Conservation (phyloP, 106 monocot genomes). For the Chionographis japonica region DNA sequence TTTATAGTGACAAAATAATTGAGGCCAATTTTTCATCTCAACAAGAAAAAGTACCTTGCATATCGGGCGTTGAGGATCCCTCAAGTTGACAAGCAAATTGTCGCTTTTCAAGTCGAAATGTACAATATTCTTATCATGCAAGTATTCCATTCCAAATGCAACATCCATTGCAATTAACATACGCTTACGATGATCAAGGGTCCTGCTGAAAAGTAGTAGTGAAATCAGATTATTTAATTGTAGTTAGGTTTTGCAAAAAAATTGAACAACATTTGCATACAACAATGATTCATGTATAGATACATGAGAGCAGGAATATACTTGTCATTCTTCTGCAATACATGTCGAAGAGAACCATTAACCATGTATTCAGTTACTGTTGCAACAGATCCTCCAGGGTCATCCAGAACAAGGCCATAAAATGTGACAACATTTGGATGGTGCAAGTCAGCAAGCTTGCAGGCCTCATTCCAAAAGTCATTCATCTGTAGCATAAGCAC, state of each 20-base stretch:
- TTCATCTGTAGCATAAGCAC: conserved; percentile 30
- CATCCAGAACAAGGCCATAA: conserved; percentile 74
- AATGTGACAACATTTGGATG: conserved; percentile 80
- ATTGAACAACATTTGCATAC: neutral
- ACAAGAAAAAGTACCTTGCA: conserved; percentile 37
- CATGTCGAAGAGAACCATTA: conserved; percentile 70
- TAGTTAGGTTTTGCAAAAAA: neutral
- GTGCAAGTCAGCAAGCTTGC: conserved; percentile 74
- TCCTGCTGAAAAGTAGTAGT: conserved; percentile 12
- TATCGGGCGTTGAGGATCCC: conserved; percentile 50
- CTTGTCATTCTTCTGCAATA: conserved; percentile 67
- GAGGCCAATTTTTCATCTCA: neutral
- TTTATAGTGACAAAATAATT: too few relatives aligned
- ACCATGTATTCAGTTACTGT: conserved; percentile 86
- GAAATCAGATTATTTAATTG: neutral
- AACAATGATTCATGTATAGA: neutral
- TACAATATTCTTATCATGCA: conserved; percentile 47
- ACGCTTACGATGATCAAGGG: conserved; percentile 27
- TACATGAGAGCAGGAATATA: conserved; percentile 8
- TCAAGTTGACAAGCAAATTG: conserved; percentile 52
- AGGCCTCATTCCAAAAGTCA: conserved; percentile 85
- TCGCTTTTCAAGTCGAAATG: conserved; percentile 60
- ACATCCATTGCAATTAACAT: conserved; percentile 43
- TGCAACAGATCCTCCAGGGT: conserved; percentile 64
- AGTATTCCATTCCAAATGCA: conserved; percentile 60